Conservation (phyloP, 768 basidiomycete species). For the Nevesoporus exiguus region DNA sequence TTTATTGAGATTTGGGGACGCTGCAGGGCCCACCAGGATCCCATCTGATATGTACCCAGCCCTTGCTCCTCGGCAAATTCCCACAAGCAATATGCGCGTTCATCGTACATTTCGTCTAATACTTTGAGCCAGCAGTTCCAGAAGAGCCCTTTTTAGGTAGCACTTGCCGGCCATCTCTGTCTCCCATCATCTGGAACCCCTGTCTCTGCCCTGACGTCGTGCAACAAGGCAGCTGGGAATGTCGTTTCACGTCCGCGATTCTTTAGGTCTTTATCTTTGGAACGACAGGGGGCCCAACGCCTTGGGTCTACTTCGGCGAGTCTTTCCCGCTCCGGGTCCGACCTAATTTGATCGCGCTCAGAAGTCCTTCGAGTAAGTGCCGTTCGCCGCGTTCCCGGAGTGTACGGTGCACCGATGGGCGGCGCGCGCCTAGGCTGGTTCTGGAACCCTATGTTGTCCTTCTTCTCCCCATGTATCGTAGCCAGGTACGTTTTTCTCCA, state of each 20-base stretch:
- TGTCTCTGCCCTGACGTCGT: conserved; percentile 43
- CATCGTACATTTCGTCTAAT: conserved; percentile 44
- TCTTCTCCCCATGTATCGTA: conserved; percentile 69
- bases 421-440: conserved; percentile 44
- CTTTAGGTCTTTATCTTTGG: conserved; percentile 70
- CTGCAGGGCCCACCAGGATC: conserved; percentile 41
- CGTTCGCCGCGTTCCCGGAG: not conserved
- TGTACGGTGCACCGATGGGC: conserved; percentile 6
- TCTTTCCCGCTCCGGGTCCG: conserved; percentile 79
- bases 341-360: conserved; percentile 75
- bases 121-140: not conserved
- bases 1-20: conserved; percentile 77
- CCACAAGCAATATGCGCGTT: conserved; percentile 59
- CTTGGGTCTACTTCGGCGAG: conserved; percentile 77
- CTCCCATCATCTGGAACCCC: conserved; percentile 54
- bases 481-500: conserved; percentile 35
- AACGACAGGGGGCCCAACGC: conserved; percentile 75
- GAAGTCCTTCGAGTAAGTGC: conserved; percentile 49
- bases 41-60: conserved; percentile 33
- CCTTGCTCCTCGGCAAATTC: conserved; percentile 61
- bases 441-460: conserved; percentile 74
- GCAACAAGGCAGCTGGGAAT: conserved; percentile 61
- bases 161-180: conserved; percentile 66
- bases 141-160: conserved; percentile 43
- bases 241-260: conserved; percentile 71